phyloP scores from a whole-genome alignment of 1,139 yeast genomes.

The Taphrina betulina region DNA sequence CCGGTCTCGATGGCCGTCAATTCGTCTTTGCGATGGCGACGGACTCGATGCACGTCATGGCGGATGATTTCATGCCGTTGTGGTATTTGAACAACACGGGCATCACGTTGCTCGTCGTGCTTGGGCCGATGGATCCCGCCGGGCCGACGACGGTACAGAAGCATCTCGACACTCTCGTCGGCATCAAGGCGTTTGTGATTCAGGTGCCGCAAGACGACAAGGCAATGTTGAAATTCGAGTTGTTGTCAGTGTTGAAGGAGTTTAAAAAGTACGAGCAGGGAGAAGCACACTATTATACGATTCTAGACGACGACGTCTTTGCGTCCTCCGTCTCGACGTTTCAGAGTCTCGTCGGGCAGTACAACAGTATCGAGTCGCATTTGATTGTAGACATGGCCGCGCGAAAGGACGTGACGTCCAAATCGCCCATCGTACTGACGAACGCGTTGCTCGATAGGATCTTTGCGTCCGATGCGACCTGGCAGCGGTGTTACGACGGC shows the following conservation, averaged over 20 bases:
- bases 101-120: conserved; percentile 9
- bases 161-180: conserved; percentile 1
- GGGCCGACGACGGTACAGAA: not conserved
- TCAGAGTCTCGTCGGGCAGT: conserved; percentile 1
- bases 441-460: conserved; percentile 10
- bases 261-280: conserved; percentile 21
- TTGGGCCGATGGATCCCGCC: conserved; percentile 13
- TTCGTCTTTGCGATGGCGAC: conserved; percentile 28
- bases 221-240: conserved; percentile 17
- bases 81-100: conserved; percentile 2
- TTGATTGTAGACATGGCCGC: conserved; percentile 12
- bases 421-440: conserved; percentile 19
- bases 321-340: conserved; percentile 9
- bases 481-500: conserved; percentile 9
- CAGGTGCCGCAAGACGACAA: conserved; percentile 6
- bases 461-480: conserved; percentile 5
- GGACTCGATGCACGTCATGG: conserved; percentile 11
- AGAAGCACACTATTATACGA: conserved; percentile 23
- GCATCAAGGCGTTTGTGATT: conserved; percentile 11
- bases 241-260: conserved; percentile 13
- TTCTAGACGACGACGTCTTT: conserved; percentile 23
- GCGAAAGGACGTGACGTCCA: not conserved
- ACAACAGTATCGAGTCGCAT: conserved; percentile 21
- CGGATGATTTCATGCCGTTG: conserved; percentile 16
- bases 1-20: not conserved